Evolutionary conservation across 306 rosid species (phyloP).

Genomic region (Vigna hirtella): DNA sequence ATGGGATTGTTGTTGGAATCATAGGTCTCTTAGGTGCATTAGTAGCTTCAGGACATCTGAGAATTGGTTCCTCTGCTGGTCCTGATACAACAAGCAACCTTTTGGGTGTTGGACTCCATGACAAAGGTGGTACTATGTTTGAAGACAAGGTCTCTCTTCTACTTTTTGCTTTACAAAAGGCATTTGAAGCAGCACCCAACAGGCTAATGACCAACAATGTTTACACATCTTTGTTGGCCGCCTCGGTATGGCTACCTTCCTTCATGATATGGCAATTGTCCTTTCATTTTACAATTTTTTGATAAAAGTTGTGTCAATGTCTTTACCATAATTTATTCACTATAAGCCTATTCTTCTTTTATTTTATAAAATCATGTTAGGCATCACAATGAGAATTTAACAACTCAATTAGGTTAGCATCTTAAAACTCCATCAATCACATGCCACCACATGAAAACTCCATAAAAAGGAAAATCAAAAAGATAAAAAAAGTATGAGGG

Average conservation of each 20-base stretch:
- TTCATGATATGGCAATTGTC: constrained; percentile 18
- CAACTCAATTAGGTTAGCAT: too few relatives aligned
- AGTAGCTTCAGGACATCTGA: constrained; percentile 91
- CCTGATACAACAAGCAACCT: constrained; percentile 69
- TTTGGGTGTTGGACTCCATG: constrained; percentile 80
- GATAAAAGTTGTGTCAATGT: neutral
- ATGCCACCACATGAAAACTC: too few relatives aligned
- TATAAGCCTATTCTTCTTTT: constrained; percentile 17
- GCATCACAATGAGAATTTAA: too few relatives aligned
- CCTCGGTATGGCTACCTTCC: constrained; percentile 79
- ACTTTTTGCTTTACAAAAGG: constrained; percentile 91
- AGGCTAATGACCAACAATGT: constrained; percentile 91
- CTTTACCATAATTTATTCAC: constrained; percentile 34
- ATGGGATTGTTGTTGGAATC: constrained; percentile 93
- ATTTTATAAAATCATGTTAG: neutral
- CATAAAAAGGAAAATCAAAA: too few relatives aligned
- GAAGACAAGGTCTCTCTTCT: constrained; percentile 95
- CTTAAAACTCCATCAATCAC: too few relatives aligned
- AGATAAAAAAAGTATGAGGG: too few relatives aligned
- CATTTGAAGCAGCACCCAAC: constrained; percentile 93
- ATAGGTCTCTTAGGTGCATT: constrained; percentile 90
- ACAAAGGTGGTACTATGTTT: constrained; percentile 90
- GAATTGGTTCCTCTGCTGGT: constrained; percentile 64
- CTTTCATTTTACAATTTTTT: neutral
- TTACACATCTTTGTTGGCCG: constrained; percentile 89